A percentile compares a stretch with the other conserved stretches of the same genome.
These are phyloP conservation scores for Daldinia loculata DNA, from an alignment of 495 filamentous ascomycete genomes.

Conservation along the genomic window DNA sequence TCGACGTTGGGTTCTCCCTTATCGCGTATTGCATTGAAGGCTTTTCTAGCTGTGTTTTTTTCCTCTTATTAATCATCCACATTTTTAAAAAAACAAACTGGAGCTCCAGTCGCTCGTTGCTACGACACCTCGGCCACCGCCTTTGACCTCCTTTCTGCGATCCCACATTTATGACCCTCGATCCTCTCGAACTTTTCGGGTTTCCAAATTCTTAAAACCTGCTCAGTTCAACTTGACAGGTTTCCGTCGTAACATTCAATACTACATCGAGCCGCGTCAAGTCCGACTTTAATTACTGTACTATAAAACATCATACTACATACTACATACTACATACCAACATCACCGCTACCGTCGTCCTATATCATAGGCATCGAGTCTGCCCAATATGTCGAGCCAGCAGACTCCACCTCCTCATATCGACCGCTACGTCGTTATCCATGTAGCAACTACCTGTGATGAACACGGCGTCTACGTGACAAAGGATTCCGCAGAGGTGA, in stretches of 20 bases:
- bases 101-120: constrained; percentile 43
- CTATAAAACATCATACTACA: constrained; percentile 11
- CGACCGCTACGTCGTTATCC: constrained; percentile 96
- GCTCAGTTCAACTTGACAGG: constrained; percentile 5
- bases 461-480: constrained; percentile 99
- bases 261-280: constrained; percentile 20
- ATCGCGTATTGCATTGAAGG: constrained; percentile 8
- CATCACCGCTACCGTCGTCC: neutral
- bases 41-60: constrained; percentile 14
- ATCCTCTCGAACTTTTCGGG: constrained; percentile 14
- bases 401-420: constrained; percentile 65
- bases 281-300: constrained; percentile 27
- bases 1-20: constrained; percentile 14
- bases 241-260: constrained; percentile 24
- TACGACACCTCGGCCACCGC: constrained; percentile 33
- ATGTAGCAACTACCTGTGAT: constrained; percentile 98
- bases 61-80: constrained; percentile 33
- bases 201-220: neutral
- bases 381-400: constrained; percentile 55
- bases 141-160: constrained; percentile 25
- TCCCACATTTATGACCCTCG: constrained; percentile 26
- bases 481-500: constrained; percentile 98
- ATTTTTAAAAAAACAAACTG: constrained; percentile 24
- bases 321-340: constrained; percentile 1
- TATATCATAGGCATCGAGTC: constrained; percentile 5